Percentiles rank a stretch among this genome's conserved stretches.
phyloP scores from a whole-genome alignment of 768 basidiomycete species.

The Rhodotorula babjevae region DNA sequence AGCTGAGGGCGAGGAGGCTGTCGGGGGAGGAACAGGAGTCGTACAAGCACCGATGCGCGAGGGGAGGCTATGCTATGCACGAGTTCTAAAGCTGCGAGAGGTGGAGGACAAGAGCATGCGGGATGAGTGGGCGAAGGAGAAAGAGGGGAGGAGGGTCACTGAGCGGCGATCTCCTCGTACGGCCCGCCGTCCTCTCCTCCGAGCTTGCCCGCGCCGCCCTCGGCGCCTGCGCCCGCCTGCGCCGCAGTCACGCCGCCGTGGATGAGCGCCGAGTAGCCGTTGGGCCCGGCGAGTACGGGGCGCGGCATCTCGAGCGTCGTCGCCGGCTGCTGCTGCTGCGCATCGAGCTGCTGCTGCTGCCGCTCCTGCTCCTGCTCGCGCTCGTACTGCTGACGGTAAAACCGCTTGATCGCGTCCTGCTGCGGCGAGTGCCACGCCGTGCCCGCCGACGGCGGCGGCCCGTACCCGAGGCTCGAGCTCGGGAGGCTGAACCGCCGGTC shows the following conservation, averaged over 20 bases:
- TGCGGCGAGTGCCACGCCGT: background rate
- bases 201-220: background rate
- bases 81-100: background rate
- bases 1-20: too few relatives aligned
- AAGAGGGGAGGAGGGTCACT: background rate
- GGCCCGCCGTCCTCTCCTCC: too few relatives aligned
- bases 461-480: background rate
- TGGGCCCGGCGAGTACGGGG: constrained; percentile 8
- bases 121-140: too few relatives aligned
- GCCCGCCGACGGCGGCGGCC: background rate
- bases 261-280: background rate
- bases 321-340: background rate
- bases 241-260: background rate
- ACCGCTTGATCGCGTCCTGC: background rate
- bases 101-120: too few relatives aligned
- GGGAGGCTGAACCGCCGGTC: constrained; percentile 16
- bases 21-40: too few relatives aligned
- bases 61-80: too few relatives aligned
- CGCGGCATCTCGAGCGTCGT: constrained; percentile 30
- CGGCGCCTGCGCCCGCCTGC: background rate
- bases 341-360: background rate
- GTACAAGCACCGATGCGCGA: too few relatives aligned
- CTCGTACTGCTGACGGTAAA: background rate
- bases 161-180: background rate
- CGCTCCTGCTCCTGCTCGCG: background rate